phyloP scores from a whole-genome alignment of 2,329 filamentous ascomycete genomes.

The Claviceps humidiphila region DNA sequence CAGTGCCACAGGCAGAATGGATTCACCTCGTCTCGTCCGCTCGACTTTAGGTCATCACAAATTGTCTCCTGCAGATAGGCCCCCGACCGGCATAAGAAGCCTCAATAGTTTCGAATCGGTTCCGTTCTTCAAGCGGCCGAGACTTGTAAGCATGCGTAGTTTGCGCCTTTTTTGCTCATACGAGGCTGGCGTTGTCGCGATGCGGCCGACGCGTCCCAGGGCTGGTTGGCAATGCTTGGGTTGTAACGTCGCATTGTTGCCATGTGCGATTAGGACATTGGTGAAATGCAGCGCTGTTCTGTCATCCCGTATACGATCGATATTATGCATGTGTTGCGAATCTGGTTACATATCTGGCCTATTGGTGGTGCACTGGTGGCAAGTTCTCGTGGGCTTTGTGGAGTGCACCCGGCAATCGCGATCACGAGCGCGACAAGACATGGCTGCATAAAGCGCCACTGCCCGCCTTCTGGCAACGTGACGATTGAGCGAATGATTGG shows the following conservation, averaged over 20 bases:
- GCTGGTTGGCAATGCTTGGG: background rate
- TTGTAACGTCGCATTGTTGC: background rate
- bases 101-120: background rate
- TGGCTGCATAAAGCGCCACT: too few species aligned
- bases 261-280: background rate
- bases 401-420: background rate
- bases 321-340: background rate
- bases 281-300: background rate
- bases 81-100: background rate
- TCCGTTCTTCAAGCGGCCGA: background rate
- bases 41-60: slow-evolving; percentile 21
- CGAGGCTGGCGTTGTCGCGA: background rate
- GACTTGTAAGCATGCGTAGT: background rate
- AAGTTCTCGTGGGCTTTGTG: background rate
- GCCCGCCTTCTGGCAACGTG: too few species aligned
- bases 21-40: background rate
- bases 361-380: background rate
- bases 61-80: background rate
- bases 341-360: background rate
- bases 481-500: too few species aligned
- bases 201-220: background rate
- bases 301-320: background rate
- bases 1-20: background rate
- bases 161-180: background rate
- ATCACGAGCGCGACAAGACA: background rate